These are phyloP conservation scores for Physcia stellaris DNA, from an alignment of 495 filamentous ascomycete genomes.

Conservation along the genomic window DNA sequence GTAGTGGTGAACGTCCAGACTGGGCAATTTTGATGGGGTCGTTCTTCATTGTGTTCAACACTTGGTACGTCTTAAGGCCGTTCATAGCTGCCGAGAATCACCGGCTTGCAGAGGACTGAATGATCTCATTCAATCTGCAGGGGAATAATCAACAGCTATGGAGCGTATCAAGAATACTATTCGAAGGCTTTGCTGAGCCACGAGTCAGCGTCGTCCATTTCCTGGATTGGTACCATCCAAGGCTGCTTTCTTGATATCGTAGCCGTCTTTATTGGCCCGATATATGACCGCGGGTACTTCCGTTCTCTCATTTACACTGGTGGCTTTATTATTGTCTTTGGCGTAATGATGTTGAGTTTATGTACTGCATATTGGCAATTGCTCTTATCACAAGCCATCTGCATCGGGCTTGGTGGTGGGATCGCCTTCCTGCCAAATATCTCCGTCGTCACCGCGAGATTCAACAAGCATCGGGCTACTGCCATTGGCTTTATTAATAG, in stretches of 20 bases:
- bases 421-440: slow-evolving; percentile 29
- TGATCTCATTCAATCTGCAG: neutral
- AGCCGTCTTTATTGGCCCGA: slow-evolving; percentile 27
- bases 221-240: slow-evolving; percentile 36
- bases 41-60: slow-evolving; percentile 21
- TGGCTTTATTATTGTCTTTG: slow-evolving; percentile 26
- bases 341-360: slow-evolving; percentile 33
- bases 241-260: slow-evolving; percentile 25
- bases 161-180: slow-evolving; percentile 25
- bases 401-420: slow-evolving; percentile 28
- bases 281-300: slow-evolving; percentile 32
- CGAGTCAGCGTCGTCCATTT: slow-evolving; percentile 24
- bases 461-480: slow-evolving; percentile 26
- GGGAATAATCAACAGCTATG: slow-evolving; percentile 32
- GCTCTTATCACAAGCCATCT: slow-evolving; percentile 29
- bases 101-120: neutral
- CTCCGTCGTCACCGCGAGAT: slow-evolving; percentile 27
- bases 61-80: slow-evolving; percentile 20
- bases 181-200: slow-evolving; percentile 2
- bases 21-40: slow-evolving; percentile 20
- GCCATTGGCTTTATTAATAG: slow-evolving; percentile 32
- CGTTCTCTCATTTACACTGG: slow-evolving; percentile 20
- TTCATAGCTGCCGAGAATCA: neutral
- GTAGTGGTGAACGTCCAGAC: too few relatives aligned
- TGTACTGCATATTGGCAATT: slow-evolving; percentile 26